Percentiles rank a stretch among this genome's conserved stretches.
phyloP scores from a whole-genome alignment of 345 rosid genomes.

The Firmiana major region DNA sequence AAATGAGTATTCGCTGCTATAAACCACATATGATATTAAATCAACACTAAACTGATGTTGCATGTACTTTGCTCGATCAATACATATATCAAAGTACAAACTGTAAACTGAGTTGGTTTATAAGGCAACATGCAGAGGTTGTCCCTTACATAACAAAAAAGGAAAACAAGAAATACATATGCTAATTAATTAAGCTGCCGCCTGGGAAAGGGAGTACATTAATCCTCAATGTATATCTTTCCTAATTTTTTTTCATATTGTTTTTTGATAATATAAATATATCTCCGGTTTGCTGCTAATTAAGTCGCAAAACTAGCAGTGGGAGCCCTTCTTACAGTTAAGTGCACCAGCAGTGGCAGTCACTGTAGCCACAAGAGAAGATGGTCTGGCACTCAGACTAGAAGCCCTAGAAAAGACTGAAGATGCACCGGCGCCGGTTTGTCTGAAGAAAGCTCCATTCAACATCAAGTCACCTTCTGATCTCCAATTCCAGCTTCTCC shows the following conservation, averaged over 20 bases:
- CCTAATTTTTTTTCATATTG: not conserved
- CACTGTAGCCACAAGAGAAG: conserved; percentile 56
- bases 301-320: conserved; percentile 29
- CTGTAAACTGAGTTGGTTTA: no score
- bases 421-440: conserved; percentile 49
- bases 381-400: conserved; percentile 70
- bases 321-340: conserved; percentile 51
- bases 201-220: not conserved
- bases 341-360: conserved; percentile 60
- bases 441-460: conserved; percentile 69
- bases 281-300: not conserved
- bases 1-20: no score
- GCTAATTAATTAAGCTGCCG: no score
- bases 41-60: not conserved
- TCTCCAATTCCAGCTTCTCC: conserved; percentile 75
- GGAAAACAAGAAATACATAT: not conserved
- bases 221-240: no score
- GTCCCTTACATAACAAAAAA: not conserved
- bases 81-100: no score
- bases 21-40: no score
- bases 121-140: not conserved
- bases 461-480: conserved; percentile 67
- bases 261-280: not conserved
- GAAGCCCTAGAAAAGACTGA: conserved; percentile 63
- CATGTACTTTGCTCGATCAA: not conserved